Base-by-base conservation (phyloP, 257 asterid species). In the Plantago major region DNA sequence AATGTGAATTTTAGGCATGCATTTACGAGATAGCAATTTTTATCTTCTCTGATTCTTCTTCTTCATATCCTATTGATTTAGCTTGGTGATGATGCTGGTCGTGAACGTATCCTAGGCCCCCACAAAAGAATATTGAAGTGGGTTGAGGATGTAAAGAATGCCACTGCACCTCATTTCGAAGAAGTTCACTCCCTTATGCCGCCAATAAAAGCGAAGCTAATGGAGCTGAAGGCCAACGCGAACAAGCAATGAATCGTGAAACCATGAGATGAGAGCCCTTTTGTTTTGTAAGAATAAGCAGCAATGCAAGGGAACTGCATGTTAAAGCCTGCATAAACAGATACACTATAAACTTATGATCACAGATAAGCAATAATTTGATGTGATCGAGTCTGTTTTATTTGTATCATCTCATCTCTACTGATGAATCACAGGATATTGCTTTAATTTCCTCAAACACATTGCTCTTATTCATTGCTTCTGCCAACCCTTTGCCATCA, bases 111-210 rank as follows among this genome's bases (percentile, higher is more conserved):
- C 45, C 58, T 91, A 44, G 68, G 87, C 42, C 92, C 93, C 7
- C 75, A 72, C 81, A 78, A 79, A 71, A 86, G 75, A 66, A 73
- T 88, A 55, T 37, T 73, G 77, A 76, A 78, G 74, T 91, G 98
- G 96, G 68, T 91, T 10, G 89, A 86, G 18, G 88, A 81, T 56
- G 78, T 84, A 13, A 88, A 71, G 78, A 78, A 52, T 63, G 98
- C 93, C 40, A 73, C 87, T 3, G 73, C 71, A 10, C 97, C 97
- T 65, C 74, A 92, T 67, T 92, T 92, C 55, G 95, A 89, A 61
- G 95, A 86, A 56, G 15, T 86, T 2, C 93, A 86, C 38, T 55
- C 76, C 3, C 2, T 73, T 7, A 70, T 92, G 58, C 56, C 55
- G 51, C 65, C 63, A 38, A 79, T 58, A 33, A 78, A 43, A 55